phyloP scores from a whole-genome alignment of 2,329 filamentous ascomycete genomes.

The Sporothrix dimorphospora region DNA sequence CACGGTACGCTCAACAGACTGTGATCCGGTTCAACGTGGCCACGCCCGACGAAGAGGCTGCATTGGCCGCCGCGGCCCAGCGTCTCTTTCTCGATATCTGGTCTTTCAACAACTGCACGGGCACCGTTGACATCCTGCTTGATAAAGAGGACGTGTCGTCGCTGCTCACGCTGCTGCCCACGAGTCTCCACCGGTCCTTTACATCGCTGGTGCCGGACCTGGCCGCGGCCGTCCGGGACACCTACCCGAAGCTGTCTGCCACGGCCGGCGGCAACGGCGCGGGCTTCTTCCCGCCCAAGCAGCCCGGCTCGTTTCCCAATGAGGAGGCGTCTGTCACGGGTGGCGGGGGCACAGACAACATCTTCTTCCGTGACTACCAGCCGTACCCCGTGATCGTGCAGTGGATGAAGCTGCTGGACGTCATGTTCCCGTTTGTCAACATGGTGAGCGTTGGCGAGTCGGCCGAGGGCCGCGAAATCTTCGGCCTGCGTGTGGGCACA shows the following conservation, averaged over 20 bases:
- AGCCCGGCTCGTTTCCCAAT: not conserved
- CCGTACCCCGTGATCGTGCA: constrained; percentile 67
- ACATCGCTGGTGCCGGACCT: constrained; percentile 79
- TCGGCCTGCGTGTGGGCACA: constrained; percentile 72
- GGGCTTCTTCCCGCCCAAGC: constrained; percentile 28
- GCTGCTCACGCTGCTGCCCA: constrained; percentile 76
- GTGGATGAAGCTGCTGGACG: constrained; percentile 89
- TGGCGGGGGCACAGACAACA: constrained; percentile 59
- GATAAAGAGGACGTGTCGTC: constrained; percentile 76
- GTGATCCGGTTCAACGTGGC: constrained; percentile 86
- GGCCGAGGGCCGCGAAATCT: constrained; percentile 85
- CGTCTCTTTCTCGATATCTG: constrained; percentile 87
- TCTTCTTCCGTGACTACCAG: constrained; percentile 94
- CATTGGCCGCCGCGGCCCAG: constrained; percentile 72
- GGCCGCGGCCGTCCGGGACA: constrained; percentile 73
- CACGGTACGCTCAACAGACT: constrained; percentile 74
- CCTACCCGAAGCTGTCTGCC: constrained; percentile 59
- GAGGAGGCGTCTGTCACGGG: not conserved
- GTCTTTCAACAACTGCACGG: constrained; percentile 76
- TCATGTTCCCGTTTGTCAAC: constrained; percentile 75
- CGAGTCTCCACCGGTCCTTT: constrained; percentile 71
- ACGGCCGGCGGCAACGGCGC: constrained; percentile 27
- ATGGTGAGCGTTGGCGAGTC: constrained; percentile 84
- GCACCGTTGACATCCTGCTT: constrained; percentile 74
- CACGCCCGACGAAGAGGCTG: constrained; percentile 67